Evolutionary conservation across 202 grass and related monocot species (phyloP).

Genomic region (Panicum virgatum): DNA sequence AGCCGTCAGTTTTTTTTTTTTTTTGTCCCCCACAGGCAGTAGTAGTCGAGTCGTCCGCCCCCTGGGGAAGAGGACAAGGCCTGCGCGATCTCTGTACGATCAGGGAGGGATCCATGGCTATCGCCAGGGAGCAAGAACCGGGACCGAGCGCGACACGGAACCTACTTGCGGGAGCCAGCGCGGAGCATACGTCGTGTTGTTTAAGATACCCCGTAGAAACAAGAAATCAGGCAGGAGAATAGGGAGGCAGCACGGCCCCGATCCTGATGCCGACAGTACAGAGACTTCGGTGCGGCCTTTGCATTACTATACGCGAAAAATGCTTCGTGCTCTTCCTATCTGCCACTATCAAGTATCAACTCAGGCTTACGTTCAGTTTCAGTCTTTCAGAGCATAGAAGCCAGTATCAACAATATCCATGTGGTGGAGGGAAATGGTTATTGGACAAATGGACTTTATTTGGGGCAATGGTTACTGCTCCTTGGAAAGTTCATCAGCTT

Average conservation of each 20-base stretch:
- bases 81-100: not conserved
- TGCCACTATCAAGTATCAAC: not conserved
- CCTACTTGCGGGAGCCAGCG: slow-evolving; percentile 22
- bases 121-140: not conserved
- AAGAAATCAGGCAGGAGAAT: slow-evolving; percentile 15
- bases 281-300: not conserved
- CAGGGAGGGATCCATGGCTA: not conserved
- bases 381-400: not conserved
- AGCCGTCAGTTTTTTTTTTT: slow-evolving; percentile 2
- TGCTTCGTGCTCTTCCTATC: not conserved
- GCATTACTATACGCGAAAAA: not conserved
- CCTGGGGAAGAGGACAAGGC: slow-evolving; percentile 1
- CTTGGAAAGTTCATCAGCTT: too few species aligned
- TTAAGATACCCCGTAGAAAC: not conserved
- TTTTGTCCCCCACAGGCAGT: slow-evolving; percentile 13
- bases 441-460: too few species aligned
- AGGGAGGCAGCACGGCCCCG: slow-evolving; percentile 11
- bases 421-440: too few species aligned
- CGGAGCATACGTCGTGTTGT: not conserved
- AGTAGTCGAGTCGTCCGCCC: not conserved
- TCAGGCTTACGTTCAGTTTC: not conserved
- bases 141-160: slow-evolving; percentile 29
- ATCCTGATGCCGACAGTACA: slow-evolving; percentile 24
- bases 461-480: too few species aligned
- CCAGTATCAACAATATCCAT: too few species aligned